Conservation (phyloP, 768 basidiomycete species). For the Amylocystis lapponica region DNA sequence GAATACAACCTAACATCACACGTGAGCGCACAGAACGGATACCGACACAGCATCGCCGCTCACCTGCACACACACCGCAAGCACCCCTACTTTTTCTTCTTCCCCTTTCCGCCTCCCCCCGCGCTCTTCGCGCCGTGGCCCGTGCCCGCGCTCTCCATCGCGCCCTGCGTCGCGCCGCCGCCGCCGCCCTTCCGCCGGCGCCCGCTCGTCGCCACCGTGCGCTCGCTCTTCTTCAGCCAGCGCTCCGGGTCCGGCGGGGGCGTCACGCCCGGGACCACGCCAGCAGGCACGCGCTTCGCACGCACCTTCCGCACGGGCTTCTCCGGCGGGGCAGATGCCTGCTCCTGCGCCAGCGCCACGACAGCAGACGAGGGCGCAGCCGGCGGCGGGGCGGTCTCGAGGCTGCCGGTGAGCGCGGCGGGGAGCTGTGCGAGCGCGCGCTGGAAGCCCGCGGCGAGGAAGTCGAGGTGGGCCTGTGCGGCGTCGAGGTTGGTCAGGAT, state of each 20-base stretch:
- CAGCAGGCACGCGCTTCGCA: conserved; percentile 63
- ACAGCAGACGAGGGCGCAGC: conserved; percentile 17
- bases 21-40: no score
- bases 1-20: no score
- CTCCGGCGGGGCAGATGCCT: conserved; percentile 28
- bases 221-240: conserved; percentile 85
- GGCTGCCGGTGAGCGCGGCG: conserved; percentile 38
- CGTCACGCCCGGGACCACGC: conserved; percentile 74
- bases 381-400: conserved; percentile 64
- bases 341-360: conserved; percentile 8
- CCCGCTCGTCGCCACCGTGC: conserved; percentile 51
- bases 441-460: conserved; percentile 66
- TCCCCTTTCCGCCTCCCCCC: conserved; percentile 47
- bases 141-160: conserved; percentile 31
- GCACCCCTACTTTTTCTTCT: conserved; percentile 40
- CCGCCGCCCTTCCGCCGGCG: conserved; percentile 42
- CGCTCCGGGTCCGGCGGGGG: conserved; percentile 82
- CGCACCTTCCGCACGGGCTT: no score
- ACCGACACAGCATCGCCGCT: no score
- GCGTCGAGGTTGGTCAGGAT: conserved; percentile 82
- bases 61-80: background rate
- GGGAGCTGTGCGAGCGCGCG: conserved; percentile 59
- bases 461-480: conserved; percentile 77
- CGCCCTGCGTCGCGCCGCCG: conserved; percentile 68
- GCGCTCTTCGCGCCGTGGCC: conserved; percentile 10